phyloP scores from a whole-genome alignment of 1,284 basidiomycete species.

The Coniferiporia sulphurascens region DNA sequence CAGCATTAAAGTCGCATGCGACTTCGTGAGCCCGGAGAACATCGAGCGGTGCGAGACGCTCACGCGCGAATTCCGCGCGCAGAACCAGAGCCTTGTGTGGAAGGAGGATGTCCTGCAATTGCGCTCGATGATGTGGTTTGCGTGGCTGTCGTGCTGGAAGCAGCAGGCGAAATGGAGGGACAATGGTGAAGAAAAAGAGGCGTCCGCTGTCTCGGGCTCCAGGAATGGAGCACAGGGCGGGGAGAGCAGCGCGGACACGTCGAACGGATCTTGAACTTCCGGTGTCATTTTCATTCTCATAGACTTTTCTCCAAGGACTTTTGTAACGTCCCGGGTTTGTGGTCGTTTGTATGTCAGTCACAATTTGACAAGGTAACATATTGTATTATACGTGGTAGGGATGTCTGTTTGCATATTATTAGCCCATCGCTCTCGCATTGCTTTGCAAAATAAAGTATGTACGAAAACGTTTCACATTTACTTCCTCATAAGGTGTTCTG shows the following conservation, averaged over 20 bases:
- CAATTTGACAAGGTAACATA: too few relatives aligned
- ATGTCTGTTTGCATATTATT: background rate
- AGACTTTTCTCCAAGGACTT: too few relatives aligned
- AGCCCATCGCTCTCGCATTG: background rate
- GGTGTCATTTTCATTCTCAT: too few relatives aligned
- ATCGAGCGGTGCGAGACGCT: conserved; percentile 79
- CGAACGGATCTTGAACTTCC: too few relatives aligned
- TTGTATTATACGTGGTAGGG: too few relatives aligned
- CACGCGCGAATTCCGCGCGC: conserved; percentile 83
- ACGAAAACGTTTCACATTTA: background rate
- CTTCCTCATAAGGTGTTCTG: background rate
- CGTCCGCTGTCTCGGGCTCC: background rate
- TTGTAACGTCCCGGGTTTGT: too few relatives aligned
- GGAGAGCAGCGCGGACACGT: background rate
- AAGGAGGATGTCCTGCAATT: conserved; percentile 93
- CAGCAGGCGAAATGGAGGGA: conserved; percentile 43
- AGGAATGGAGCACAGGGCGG: background rate
- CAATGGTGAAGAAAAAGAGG: background rate
- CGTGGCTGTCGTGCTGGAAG: conserved; percentile 67
- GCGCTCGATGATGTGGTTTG: conserved; percentile 90
- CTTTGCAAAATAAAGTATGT: background rate
- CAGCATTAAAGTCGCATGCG: conserved; percentile 94
- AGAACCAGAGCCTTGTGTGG: conserved; percentile 85
- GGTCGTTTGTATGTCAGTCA: too few relatives aligned
- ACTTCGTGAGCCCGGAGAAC: conserved; percentile 94